Percentiles rank a stretch among this genome's conserved stretches.
These are phyloP conservation scores for Sporothrix variecibatus DNA, from an alignment of 2,329 filamentous ascomycete species.

Conservation along the genomic window DNA sequence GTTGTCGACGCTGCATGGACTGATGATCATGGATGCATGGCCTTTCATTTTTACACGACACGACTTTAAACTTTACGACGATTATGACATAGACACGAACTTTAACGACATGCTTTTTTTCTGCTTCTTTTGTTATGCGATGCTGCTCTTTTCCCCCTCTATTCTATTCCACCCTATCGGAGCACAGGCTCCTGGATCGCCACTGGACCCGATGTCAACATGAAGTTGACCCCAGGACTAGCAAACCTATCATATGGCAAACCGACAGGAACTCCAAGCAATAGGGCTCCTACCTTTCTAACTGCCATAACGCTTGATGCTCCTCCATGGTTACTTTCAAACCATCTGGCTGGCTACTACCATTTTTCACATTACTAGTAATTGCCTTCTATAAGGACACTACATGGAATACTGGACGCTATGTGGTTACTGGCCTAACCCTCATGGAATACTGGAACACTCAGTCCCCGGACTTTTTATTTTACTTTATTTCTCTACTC, in stretches of 20 bases:
- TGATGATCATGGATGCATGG: slow-evolving; percentile 6
- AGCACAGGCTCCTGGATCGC: background rate
- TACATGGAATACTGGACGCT: background rate
- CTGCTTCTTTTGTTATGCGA: background rate
- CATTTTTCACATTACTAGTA: background rate
- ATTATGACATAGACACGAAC: slow-evolving; percentile 27
- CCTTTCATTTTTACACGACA: slow-evolving; percentile 15
- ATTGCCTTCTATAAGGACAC: background rate
- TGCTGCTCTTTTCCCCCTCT: background rate
- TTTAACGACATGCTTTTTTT: slow-evolving; percentile 15
- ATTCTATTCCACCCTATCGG: background rate
- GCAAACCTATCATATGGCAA: background rate
- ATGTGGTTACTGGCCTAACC: background rate
- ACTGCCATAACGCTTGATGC: background rate
- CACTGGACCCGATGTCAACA: background rate
- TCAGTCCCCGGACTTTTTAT: no score
- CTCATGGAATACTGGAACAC: background rate
- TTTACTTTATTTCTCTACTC: background rate
- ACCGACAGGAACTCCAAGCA: background rate
- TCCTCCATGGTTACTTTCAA: background rate
- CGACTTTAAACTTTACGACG: slow-evolving; percentile 16
- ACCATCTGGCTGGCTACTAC: background rate
- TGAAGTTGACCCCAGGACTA: background rate
- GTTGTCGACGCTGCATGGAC: background rate
- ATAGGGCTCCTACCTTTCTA: background rate